phyloP scores from a whole-genome alignment of 495 filamentous ascomycete genomes.

The Penicillium manginii region DNA sequence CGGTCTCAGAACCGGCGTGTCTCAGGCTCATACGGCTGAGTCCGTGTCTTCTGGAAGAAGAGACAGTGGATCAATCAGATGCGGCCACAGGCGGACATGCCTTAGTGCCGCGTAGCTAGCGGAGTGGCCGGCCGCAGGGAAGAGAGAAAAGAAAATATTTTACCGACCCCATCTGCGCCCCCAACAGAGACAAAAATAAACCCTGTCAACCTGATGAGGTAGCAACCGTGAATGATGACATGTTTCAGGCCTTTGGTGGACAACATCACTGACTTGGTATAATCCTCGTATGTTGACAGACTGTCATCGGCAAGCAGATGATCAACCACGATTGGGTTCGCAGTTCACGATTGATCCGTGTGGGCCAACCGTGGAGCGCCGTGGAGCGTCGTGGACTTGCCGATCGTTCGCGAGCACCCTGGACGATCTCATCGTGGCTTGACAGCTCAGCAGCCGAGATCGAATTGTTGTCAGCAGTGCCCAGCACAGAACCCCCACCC shows the following conservation, averaged over 20 bases:
- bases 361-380: no score
- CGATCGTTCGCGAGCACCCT: neutral
- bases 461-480: slow-evolving; percentile 3
- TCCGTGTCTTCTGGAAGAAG: slow-evolving; percentile 19
- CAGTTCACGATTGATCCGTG: neutral
- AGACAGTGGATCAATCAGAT: slow-evolving; percentile 33
- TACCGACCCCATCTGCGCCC: neutral
- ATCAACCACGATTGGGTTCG: neutral
- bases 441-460: slow-evolving; percentile 15
- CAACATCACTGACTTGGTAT: neutral
- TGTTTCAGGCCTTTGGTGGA: neutral
- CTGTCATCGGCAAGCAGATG: neutral
- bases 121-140: neutral
- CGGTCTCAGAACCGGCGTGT: slow-evolving; percentile 24
- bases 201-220: neutral
- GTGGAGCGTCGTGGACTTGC: neutral
- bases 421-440: slow-evolving; percentile 9
- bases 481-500: neutral
- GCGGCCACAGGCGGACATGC: slow-evolving; percentile 22
- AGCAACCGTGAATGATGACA: neutral
- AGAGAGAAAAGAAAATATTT: neutral
- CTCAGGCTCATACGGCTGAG: slow-evolving; percentile 27
- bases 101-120: slow-evolving; percentile 22
- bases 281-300: neutral
- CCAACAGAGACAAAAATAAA: slow-evolving; percentile 2